A percentile compares a stretch with the other conserved stretches of the same genome.
Conservation (phyloP, 2,329 filamentous ascomycete species). For the Paradendryphiella salina region DNA sequence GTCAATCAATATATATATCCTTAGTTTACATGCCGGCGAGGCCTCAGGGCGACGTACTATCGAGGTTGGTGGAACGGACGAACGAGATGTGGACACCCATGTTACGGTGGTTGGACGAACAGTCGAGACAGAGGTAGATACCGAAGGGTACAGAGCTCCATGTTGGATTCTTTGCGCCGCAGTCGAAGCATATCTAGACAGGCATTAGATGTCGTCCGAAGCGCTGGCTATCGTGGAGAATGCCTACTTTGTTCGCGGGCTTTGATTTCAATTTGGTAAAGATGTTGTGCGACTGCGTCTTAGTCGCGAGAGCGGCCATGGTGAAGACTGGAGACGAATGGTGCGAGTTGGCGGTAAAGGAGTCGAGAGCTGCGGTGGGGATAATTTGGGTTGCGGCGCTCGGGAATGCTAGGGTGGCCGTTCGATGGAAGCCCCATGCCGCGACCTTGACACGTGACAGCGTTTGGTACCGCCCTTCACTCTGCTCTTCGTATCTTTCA, state of each 20-base stretch:
- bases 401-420: conserved; percentile 33
- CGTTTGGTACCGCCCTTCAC: neutral
- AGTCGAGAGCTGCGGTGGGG: conserved; percentile 35
- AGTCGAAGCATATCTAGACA: conserved; percentile 92
- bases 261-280: conserved; percentile 97
- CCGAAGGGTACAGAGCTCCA: conserved; percentile 97
- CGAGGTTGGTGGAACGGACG: conserved; percentile 96
- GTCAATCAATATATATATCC: conserved; percentile 49
- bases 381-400: conserved; percentile 31
- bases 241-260: conserved; percentile 84
- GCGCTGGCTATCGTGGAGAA: conserved; percentile 14
- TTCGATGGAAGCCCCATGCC: conserved; percentile 3
- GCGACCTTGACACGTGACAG: conserved; percentile 20
- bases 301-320: conserved; percentile 73
- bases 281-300: conserved; percentile 93
- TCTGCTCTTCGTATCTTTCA: neutral
- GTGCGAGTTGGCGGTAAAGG: conserved; percentile 28
- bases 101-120: conserved; percentile 94
- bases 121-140: conserved; percentile 98
- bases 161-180: conserved; percentile 93
- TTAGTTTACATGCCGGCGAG: conserved; percentile 46
- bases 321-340: conserved; percentile 28
- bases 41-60: conserved; percentile 67
- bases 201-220: conserved; percentile 29
- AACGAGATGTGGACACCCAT: conserved; percentile 99